These are phyloP conservation scores for Cryptosporidium sp. DNA, from an alignment of 169 alveolate genomes.

Conservation along the genomic window DNA sequence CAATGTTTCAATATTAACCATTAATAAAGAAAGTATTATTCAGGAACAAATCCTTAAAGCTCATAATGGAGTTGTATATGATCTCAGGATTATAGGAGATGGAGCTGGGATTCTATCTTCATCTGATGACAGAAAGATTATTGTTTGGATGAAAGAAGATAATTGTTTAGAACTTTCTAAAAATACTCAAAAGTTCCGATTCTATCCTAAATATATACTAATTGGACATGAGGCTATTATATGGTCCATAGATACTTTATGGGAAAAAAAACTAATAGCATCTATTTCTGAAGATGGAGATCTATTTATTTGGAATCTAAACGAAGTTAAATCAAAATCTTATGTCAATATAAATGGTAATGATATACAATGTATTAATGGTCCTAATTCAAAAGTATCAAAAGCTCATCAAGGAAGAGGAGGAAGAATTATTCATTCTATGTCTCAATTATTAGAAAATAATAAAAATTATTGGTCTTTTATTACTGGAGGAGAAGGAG, in stretches of 20 bases:
- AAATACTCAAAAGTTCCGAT: neutral
- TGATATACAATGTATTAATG: neutral
- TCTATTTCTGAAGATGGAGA: constrained; percentile 65
- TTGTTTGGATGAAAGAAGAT: constrained; percentile 30
- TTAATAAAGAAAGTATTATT: neutral
- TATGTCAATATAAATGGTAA: neutral
- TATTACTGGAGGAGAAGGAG: constrained; percentile 66
- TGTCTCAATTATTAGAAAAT: neutral
- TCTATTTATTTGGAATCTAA: constrained; percentile 38
- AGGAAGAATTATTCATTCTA: constrained; percentile 25
- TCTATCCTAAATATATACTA: neutral
- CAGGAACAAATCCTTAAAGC: constrained; percentile 25
- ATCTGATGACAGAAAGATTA: constrained; percentile 70
- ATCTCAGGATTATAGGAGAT: neutral
- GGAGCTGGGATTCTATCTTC: constrained; percentile 25
- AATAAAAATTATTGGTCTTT: neutral
- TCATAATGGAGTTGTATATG: constrained; percentile 64
- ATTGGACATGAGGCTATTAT: constrained; percentile 46
- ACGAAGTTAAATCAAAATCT: neutral
- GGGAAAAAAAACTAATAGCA: constrained; percentile 44
- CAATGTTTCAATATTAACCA: constrained; percentile 7
- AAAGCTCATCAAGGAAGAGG: constrained; percentile 74
- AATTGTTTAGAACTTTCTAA: neutral
- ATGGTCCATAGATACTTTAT: constrained; percentile 60
- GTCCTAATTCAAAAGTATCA: neutral